Percentiles rank a stretch among this genome's conserved stretches.
Evolutionary conservation across 371 early-diverging fungal species (phyloP).

Genomic region (Mucor velutinosus): DNA sequence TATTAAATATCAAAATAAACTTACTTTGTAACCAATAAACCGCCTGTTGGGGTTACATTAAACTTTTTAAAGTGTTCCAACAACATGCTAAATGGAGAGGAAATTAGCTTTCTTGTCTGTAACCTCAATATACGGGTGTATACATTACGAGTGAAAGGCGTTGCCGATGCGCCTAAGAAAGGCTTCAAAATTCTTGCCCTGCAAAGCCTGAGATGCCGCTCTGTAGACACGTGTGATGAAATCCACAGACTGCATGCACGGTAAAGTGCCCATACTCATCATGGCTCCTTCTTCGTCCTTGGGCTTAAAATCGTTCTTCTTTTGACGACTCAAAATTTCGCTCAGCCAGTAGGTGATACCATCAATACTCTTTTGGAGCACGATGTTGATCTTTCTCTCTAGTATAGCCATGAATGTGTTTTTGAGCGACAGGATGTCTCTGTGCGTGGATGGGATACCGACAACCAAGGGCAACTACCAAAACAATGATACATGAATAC

Average conservation of each 20-base stretch:
- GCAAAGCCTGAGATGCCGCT: conserved; percentile 63
- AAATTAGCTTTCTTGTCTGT: not conserved
- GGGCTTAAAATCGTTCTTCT: conserved; percentile 77
- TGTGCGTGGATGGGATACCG: conserved; percentile 78
- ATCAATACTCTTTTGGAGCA: conserved; percentile 80
- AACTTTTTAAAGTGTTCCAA: conserved; percentile 93
- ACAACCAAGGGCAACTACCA: conserved; percentile 73
- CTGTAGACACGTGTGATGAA: conserved; percentile 65
- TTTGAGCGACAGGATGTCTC: conserved; percentile 81
- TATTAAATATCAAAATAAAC: conserved; percentile 8
- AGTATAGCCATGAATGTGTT: conserved; percentile 83
- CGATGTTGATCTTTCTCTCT: conserved; percentile 76
- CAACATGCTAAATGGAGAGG: conserved; percentile 60
- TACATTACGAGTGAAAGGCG: conserved; percentile 59
- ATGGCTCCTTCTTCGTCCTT: conserved; percentile 82
- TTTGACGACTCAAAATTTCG: conserved; percentile 65
- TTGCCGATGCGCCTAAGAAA: conserved; percentile 81
- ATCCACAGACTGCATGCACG: conserved; percentile 74
- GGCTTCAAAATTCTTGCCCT: conserved; percentile 78
- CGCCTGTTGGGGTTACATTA: conserved; percentile 80
- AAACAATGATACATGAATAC: conserved; percentile 6
- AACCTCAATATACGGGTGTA: not conserved
- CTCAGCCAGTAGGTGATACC: conserved; percentile 58
- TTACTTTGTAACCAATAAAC: conserved; percentile 85
- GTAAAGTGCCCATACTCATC: conserved; percentile 74